Conservation (phyloP, 352 stramenopile genomes). For the Pythium graminicola region DNA sequence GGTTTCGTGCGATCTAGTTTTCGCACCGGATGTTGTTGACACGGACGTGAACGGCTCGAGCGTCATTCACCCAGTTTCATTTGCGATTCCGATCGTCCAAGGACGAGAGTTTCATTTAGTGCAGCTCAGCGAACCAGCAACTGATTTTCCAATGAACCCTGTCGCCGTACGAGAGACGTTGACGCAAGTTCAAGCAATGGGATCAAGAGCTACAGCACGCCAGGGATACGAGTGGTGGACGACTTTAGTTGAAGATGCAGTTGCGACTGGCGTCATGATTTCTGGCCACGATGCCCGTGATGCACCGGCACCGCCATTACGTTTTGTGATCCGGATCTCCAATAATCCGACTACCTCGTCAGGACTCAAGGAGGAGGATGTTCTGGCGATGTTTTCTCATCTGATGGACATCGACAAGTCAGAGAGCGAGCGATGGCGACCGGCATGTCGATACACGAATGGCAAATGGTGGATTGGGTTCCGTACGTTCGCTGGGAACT, state of each 20-base stretch:
- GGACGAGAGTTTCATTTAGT: constrained; percentile 14
- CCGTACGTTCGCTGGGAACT: constrained; percentile 32
- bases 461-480: constrained; percentile 50
- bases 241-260: not conserved
- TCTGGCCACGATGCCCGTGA: not conserved
- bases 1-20: constrained; percentile 14
- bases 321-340: constrained; percentile 7
- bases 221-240: constrained; percentile 18
- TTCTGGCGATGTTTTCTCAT: constrained; percentile 1
- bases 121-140: constrained; percentile 17
- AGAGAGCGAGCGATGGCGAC: constrained; percentile 17
- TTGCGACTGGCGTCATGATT: not conserved
- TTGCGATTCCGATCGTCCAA: constrained; percentile 7
- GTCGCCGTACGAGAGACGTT: constrained; percentile 10
- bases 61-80: not conserved
- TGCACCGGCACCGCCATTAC: constrained; percentile 2
- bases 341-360: not conserved
- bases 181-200: not conserved
- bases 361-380: constrained; percentile 2
- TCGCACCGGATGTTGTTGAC: not conserved
- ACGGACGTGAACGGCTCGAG: not conserved
- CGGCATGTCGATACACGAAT: constrained; percentile 32
- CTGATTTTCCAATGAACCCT: constrained; percentile 11
- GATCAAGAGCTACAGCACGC: not conserved
- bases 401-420: constrained; percentile 9